phyloP scores from a whole-genome alignment of 441 rosid genomes.

The Adansonia gregorii region DNA sequence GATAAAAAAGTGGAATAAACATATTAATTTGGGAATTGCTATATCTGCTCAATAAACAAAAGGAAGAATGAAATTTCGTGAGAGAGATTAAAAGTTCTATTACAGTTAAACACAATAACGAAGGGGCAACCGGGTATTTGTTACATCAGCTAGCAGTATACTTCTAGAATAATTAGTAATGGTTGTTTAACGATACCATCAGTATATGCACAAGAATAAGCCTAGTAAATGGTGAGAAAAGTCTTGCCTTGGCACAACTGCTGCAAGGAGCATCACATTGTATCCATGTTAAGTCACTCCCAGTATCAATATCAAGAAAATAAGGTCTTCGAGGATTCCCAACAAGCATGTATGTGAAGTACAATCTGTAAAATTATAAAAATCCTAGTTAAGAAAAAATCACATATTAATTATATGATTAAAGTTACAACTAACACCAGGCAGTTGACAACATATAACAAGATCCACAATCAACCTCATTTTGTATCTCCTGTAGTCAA shows the following conservation, averaged over 20 bases:
- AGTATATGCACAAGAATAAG: slow-evolving; percentile 13
- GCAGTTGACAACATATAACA: background rate
- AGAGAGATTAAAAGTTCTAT: background rate
- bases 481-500: background rate
- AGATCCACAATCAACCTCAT: background rate
- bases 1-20: background rate
- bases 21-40: background rate
- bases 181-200: background rate
- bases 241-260: slow-evolving; percentile 82
- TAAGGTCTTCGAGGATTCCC: slow-evolving; percentile 70
- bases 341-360: slow-evolving; percentile 67
- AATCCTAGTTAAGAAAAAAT: slow-evolving; percentile 2
- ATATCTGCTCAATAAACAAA: background rate
- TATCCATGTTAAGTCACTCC: slow-evolving; percentile 94
- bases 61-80: background rate
- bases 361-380: slow-evolving; percentile 52
- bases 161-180: background rate
- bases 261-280: slow-evolving; percentile 96
- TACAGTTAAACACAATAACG: too few relatives aligned
- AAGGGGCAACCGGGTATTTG: background rate
- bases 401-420: background rate
- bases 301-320: slow-evolving; percentile 86
- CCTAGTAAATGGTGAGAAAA: slow-evolving; percentile 1
- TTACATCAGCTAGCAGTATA: background rate
- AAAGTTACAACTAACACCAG: background rate